Evolutionary conservation across 352 stramenopile genomes (phyloP).

Genomic region (Phytophthora foliorum): DNA sequence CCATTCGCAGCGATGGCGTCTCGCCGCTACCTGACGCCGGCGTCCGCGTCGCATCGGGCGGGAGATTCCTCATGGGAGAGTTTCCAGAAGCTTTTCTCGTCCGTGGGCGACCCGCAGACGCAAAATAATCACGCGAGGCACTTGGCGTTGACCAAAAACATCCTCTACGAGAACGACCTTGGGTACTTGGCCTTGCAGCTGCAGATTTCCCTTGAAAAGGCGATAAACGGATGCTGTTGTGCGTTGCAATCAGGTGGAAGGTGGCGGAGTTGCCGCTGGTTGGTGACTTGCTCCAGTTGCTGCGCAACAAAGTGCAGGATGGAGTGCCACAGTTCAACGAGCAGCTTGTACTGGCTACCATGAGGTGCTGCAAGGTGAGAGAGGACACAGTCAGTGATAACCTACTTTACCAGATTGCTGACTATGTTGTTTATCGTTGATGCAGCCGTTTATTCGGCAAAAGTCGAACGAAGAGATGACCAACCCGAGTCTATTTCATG

Average conservation of each 20-base stretch:
- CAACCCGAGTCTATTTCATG: conserved; percentile 60
- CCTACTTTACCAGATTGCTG: background rate
- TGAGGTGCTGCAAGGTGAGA: conserved; percentile 55
- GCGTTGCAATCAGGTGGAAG: conserved; percentile 60
- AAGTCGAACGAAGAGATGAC: conserved; percentile 87
- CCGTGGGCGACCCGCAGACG: conserved; percentile 70
- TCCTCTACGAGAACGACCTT: conserved; percentile 77
- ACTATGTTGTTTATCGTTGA: conserved; percentile 10
- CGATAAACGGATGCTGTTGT: background rate
- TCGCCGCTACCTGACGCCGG: conserved; percentile 11
- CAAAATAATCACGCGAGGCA: conserved; percentile 71
- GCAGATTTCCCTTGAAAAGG: background rate
- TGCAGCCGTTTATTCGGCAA: conserved; percentile 73
- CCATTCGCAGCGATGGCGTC: conserved; percentile 23
- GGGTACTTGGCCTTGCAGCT: conserved; percentile 43
- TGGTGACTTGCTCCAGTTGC: conserved; percentile 60
- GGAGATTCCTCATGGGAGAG: conserved; percentile 27
- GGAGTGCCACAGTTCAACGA: conserved; percentile 51
- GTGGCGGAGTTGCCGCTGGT: conserved; percentile 72
- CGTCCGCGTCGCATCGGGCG: conserved; percentile 1
- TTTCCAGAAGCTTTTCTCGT: conserved; percentile 79
- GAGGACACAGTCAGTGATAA: background rate
- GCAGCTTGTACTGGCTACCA: conserved; percentile 52
- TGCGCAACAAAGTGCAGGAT: conserved; percentile 68
- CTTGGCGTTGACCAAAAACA: conserved; percentile 78